These are phyloP conservation scores for Punica granatum DNA, from an alignment of 345 rosid species.

Conservation along the genomic window DNA sequence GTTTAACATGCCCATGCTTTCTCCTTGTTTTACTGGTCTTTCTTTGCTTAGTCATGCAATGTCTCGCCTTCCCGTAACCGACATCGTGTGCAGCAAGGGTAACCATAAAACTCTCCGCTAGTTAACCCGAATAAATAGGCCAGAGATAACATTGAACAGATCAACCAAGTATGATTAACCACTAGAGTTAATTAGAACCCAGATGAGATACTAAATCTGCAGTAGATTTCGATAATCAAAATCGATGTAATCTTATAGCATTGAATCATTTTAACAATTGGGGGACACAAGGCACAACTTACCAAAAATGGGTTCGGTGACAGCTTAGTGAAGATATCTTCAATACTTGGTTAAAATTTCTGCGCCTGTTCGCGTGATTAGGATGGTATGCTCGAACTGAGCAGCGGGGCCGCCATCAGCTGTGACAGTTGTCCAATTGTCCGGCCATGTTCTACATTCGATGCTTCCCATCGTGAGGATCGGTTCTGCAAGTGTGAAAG, in stretches of 20 bases:
- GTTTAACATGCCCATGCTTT: background rate
- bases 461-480: conserved; percentile 70
- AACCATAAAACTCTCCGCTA: background rate
- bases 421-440: conserved; percentile 84
- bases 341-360: conserved; percentile 69
- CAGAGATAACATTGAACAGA: background rate
- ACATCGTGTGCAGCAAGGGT: background rate
- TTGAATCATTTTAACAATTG: background rate
- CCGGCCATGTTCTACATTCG: conserved; percentile 77
- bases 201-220: too few relatives aligned
- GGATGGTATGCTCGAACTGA: conserved; percentile 83
- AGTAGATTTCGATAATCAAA: too few relatives aligned
- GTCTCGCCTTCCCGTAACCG: background rate
- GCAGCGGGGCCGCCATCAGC: conserved; percentile 77
- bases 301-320: background rate
- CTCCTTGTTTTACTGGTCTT: background rate
- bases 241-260: too few relatives aligned
- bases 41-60: background rate
- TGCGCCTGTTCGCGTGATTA: conserved; percentile 77
- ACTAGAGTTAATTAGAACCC: background rate
- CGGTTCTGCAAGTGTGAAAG: conserved; percentile 48
- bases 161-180: background rate
- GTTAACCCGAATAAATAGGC: background rate
- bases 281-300: too few relatives aligned
- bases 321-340: conserved; percentile 8